A percentile compares a stretch with the other conserved stretches of the same genome.
phyloP scores from a whole-genome alignment of 257 asterid species.

The Buddleja alternifolia region DNA sequence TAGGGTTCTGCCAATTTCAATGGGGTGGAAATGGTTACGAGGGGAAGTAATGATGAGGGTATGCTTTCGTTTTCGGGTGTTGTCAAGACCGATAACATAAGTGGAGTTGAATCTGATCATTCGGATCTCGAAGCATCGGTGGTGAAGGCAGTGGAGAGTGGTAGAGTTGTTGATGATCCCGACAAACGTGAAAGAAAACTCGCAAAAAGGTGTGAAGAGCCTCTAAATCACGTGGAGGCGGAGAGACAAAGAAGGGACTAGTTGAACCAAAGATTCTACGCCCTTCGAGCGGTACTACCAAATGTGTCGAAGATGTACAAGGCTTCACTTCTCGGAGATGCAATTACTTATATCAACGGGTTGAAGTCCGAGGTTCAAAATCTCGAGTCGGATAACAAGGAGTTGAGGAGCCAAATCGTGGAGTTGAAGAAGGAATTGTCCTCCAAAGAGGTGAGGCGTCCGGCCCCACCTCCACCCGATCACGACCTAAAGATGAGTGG shows the following conservation, averaged over 20 bases:
- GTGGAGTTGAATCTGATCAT: conserved; percentile 71
- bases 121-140: conserved; percentile 82
- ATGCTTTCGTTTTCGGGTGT: conserved; percentile 68
- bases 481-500: conserved; percentile 37
- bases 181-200: conserved; percentile 93
- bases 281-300: conserved; percentile 87
- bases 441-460: conserved; percentile 33
- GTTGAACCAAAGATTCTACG: conserved; percentile 82
- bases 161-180: conserved; percentile 65
- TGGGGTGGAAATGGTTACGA: conserved; percentile 42
- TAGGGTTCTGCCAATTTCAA: conserved; percentile 57
- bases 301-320: conserved; percentile 96
- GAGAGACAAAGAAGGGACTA: conserved; percentile 98
- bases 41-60: conserved; percentile 70
- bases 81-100: conserved; percentile 44
- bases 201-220: conserved; percentile 88
- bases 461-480: conserved; percentile 31
- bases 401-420: conserved; percentile 51
- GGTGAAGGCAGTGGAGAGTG: conserved; percentile 66
- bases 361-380: conserved; percentile 65
- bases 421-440: conserved; percentile 61
- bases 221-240: conserved; percentile 86
- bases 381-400: conserved; percentile 54
- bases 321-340: conserved; percentile 91
- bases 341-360: conserved; percentile 75